A percentile compares a stretch with the other conserved stretches of the same genome.
Evolutionary conservation across 192 early-diverging fungal species (phyloP).

Genomic region (Backusella macrospora): DNA sequence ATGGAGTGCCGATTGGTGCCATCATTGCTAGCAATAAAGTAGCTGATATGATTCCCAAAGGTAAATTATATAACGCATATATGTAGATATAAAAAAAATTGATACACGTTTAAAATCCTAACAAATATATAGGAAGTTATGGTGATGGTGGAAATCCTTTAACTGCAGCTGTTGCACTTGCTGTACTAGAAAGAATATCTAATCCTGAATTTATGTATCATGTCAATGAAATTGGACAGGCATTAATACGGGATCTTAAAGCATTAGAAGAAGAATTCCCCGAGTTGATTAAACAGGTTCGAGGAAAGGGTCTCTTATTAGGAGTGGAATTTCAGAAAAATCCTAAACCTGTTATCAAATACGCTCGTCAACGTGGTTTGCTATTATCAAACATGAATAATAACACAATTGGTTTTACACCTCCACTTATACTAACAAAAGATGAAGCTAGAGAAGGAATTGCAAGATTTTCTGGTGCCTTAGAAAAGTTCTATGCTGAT

Average conservation of each 20-base stretch:
- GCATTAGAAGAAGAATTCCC: slow-evolving; percentile 42
- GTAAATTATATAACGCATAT: slow-evolving; percentile 25
- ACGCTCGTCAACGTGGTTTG: slow-evolving; percentile 72
- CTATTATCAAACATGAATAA: slow-evolving; percentile 74
- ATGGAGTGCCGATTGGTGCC: slow-evolving; percentile 93
- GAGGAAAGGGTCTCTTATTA: slow-evolving; percentile 83
- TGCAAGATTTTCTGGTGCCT: slow-evolving; percentile 4
- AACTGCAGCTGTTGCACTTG: slow-evolving; percentile 78
- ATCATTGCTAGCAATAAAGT: slow-evolving; percentile 73
- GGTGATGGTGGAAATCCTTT: slow-evolving; percentile 84
- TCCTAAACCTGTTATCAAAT: slow-evolving; percentile 62
- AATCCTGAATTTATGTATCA: slow-evolving; percentile 71
- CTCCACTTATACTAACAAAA: slow-evolving; percentile 79
- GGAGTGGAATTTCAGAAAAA: slow-evolving; percentile 77
- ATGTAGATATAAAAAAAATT: background rate
- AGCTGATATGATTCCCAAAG: slow-evolving; percentile 75
- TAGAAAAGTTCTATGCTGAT: background rate
- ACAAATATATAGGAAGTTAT: slow-evolving; percentile 91
- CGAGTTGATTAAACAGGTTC: slow-evolving; percentile 68
- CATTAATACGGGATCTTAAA: slow-evolving; percentile 56
- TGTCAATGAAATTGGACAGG: slow-evolving; percentile 63
- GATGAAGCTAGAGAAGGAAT: slow-evolving; percentile 74
- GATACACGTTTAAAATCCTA: background rate
- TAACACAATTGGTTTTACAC: slow-evolving; percentile 87
- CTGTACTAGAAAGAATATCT: slow-evolving; percentile 69